Conservation (phyloP, 2,329 filamentous ascomycete genomes). For the Cladosporium phlei region DNA sequence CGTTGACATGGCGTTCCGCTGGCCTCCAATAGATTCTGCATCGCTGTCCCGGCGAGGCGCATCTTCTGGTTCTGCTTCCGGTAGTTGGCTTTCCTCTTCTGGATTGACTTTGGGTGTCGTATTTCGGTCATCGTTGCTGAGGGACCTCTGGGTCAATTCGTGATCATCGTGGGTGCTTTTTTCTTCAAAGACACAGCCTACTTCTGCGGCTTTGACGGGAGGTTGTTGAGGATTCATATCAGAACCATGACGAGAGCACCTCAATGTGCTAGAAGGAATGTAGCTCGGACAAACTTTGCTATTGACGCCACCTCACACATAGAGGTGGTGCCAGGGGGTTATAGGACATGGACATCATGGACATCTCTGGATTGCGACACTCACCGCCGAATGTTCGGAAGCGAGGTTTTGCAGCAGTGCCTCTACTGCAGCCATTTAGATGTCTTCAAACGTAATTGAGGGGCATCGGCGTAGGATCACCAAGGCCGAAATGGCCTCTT, state of each 20-base stretch:
- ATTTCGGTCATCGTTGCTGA: neutral
- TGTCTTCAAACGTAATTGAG: neutral
- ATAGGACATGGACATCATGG: too few relatives aligned
- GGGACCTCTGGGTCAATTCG: neutral
- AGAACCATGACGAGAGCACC: too few relatives aligned
- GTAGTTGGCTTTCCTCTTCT: neutral
- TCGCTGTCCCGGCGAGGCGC: conserved; percentile 8
- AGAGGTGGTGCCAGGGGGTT: too few relatives aligned
- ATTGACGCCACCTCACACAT: too few relatives aligned
- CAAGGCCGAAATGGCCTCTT: neutral
- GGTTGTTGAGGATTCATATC: neutral
- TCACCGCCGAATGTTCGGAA: conserved; percentile 3
- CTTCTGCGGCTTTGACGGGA: too few relatives aligned
- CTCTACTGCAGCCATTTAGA: neutral
- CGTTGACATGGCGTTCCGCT: conserved; percentile 12
- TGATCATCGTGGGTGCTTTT: neutral
- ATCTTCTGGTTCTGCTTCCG: neutral
- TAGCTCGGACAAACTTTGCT: too few relatives aligned
- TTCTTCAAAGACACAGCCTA: neutral
- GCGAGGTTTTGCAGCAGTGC: neutral
- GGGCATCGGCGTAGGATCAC: conserved; percentile 2
- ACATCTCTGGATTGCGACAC: too few relatives aligned
- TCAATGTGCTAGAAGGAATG: too few relatives aligned
- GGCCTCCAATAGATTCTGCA: conserved; percentile 13
- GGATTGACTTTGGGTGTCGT: neutral